Conservation (phyloP, 2,329 filamentous ascomycete species). For the Fusarium nurragi region DNA sequence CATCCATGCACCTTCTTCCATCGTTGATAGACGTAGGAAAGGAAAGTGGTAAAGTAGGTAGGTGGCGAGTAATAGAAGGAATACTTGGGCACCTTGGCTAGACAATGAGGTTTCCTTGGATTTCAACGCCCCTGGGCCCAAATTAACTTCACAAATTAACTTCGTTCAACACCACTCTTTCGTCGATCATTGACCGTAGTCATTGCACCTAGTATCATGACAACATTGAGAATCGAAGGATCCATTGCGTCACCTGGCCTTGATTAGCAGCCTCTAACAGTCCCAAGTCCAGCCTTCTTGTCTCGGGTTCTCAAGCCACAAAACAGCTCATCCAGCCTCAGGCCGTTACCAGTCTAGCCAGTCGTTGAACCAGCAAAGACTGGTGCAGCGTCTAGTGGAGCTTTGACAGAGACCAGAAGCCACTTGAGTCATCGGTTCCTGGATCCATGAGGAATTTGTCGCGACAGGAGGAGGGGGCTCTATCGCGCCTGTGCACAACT, state of each 20-base stretch:
- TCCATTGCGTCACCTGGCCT: constrained; percentile 25
- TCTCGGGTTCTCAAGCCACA: constrained; percentile 25
- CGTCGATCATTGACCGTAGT: neutral
- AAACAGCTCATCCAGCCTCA: constrained; percentile 15
- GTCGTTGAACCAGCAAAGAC: constrained; percentile 6
- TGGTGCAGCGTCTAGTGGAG: constrained; percentile 19
- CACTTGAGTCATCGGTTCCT: constrained; percentile 9
- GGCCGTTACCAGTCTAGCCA: constrained; percentile 1
- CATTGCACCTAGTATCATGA: neutral
- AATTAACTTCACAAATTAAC: neutral
- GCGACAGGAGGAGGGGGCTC: neutral
- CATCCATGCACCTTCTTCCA: neutral
- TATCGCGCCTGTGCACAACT: constrained; percentile 1
- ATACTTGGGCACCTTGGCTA: neutral
- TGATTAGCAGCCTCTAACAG: constrained; percentile 5
- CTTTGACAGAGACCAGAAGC: constrained; percentile 15
- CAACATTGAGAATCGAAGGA: constrained; percentile 28
- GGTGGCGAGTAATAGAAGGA: neutral
- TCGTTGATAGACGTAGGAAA: neutral
- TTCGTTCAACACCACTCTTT: neutral
- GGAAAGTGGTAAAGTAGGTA: neutral
- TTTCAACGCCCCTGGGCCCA: neutral
- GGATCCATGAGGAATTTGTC: neutral
- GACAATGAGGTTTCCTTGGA: neutral
- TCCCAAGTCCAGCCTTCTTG: constrained; percentile 28